phyloP scores from a whole-genome alignment of 148 eudicot genomes.

The Beta vulgaris region DNA sequence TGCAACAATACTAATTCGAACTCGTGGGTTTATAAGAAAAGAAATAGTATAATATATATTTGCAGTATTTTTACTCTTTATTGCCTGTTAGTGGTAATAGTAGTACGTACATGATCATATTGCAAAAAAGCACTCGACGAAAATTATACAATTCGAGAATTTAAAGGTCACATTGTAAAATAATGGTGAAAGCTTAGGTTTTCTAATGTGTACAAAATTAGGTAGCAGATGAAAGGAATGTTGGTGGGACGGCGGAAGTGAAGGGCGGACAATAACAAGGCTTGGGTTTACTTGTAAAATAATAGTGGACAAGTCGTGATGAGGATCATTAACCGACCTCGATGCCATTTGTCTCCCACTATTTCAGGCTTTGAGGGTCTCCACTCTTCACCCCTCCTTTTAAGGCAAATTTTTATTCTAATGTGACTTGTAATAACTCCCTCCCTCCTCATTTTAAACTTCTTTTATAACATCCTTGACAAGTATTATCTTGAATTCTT shows the following conservation, averaged over 20 bases:
- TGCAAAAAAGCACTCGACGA: conserved; percentile 6
- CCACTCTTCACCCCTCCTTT: background rate
- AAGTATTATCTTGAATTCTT: no score
- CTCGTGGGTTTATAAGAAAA: no score
- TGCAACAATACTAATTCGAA: no score
- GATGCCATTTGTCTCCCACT: background rate
- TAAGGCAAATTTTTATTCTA: background rate
- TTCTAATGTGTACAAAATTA: background rate
- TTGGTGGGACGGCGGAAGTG: background rate
- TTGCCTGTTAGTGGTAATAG: no score
- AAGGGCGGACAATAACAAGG: background rate
- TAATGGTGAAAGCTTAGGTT: background rate
- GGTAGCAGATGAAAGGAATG: conserved; percentile 6
- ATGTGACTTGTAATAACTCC: no score
- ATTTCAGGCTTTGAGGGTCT: background rate
- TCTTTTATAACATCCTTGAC: no score
- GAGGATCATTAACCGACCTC: conserved; percentile 1
- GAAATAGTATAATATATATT: no score
- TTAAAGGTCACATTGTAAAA: no score
- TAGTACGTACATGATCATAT: background rate
- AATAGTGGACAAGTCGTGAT: background rate
- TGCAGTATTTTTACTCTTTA: no score
- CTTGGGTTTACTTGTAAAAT: background rate
- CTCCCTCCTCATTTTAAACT: no score
- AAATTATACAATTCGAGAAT: background rate